Evolutionary conservation across 306 rosid genomes (phyloP), one percentile per base, ranked within the genome.

Genomic region (Sophora flavescens): DNA sequence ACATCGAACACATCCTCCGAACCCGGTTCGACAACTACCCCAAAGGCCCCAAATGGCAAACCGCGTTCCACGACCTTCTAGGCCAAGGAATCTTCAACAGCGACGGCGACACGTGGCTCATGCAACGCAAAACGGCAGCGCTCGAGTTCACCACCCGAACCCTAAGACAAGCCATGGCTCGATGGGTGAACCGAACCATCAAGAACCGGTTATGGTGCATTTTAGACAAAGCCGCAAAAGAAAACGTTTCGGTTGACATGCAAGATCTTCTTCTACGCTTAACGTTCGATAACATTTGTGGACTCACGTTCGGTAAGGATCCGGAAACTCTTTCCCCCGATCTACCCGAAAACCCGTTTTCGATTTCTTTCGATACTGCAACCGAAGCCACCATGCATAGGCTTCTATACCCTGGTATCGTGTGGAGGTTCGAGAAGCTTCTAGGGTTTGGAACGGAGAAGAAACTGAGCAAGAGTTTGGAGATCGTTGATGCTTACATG

Each of bases 121-220:
- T 92, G 38, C 98, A 94, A 53, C 88, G 98, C 5, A 94, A 94
- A 75, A 94, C 98, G n/a, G 98, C 98, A 1, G 98, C 98, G 15
- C 69, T 94, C 2, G 98, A 94, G 80, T 94, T 94, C 87, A 94
- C 98, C 2, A 90, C 97, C 0, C 80, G 97, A 54, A 94, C 98
- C 7, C 83, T 94, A 6, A 84, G 97, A 2, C 93, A 86, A 53
- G 98, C 97, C 54, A 94, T 94, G 98, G 95, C 90, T 54, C 89
- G 98, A 3, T 94, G 98, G 98, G 97, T 94, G 74, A 94, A 88
- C 83, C 85, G 92, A 30, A 92, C 97, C 44, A 94, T 94, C 6
- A 87, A 87, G 76, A 85, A 76, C 74, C 82, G 98, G 11, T 76
- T 94, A 0, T 92, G 98, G 98, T 82, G 87, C 45, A 94, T 94